Percentiles rank a stretch among this genome's conserved stretches.
phyloP scores from a whole-genome alignment of 345 rosid genomes.

The Cochlearia excelsa region DNA sequence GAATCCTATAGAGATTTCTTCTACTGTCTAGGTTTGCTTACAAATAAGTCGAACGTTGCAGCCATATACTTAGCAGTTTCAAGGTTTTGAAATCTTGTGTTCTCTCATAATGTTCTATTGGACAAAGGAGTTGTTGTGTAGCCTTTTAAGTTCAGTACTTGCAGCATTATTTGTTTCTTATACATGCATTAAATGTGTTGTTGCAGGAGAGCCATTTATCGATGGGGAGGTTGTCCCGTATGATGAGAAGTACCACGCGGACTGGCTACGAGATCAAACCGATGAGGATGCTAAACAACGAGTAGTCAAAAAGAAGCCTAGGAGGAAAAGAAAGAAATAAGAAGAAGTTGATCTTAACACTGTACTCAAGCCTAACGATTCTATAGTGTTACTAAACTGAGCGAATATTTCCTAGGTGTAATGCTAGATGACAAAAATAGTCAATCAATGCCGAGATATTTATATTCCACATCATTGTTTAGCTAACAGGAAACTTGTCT shows the following conservation, averaged over 20 bases:
- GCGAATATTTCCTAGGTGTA: too few species aligned
- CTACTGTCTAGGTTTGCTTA: background rate
- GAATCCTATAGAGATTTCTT: too few species aligned
- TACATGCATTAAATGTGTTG: background rate
- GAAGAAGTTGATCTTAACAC: constrained; percentile 9
- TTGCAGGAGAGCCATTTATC: constrained; percentile 43
- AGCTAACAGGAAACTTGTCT: constrained; percentile 10
- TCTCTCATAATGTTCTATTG: background rate
- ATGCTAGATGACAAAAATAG: too few species aligned
- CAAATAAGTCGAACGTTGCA: background rate
- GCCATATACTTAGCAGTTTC: background rate
- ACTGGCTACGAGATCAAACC: constrained; percentile 38
- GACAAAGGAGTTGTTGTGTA: constrained; percentile 1
- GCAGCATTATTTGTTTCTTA: background rate
- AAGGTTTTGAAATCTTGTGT: background rate
- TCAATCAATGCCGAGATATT: too few species aligned
- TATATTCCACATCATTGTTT: constrained; percentile 9
- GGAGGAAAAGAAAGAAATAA: constrained; percentile 31
- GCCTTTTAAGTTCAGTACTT: constrained; percentile 8
- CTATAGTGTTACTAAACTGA: too few species aligned
- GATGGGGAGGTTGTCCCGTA: constrained; percentile 41
- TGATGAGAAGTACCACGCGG: constrained; percentile 38
- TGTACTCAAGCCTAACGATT: too few species aligned
- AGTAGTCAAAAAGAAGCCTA: constrained; percentile 26
- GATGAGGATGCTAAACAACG: constrained; percentile 17